phyloP scores from a whole-genome alignment of 176 grass and related monocot genomes.

The Avena atlantica region DNA sequence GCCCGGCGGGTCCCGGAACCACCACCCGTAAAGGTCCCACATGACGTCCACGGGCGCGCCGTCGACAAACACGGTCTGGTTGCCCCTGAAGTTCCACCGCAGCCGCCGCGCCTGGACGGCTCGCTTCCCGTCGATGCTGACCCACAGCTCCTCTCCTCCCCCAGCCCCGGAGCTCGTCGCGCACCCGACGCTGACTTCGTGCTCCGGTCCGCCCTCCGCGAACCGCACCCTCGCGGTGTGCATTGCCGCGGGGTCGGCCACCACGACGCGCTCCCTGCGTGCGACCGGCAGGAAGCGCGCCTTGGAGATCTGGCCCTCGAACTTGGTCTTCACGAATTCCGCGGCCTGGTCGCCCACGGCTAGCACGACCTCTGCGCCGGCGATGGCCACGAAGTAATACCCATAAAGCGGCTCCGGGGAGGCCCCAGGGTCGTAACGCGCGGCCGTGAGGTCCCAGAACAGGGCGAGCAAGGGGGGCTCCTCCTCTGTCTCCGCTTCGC shows the following conservation, averaged over 20 bases:
- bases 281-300: constrained; percentile 47
- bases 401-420: constrained; percentile 62
- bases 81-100: constrained; percentile 88
- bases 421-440: constrained; percentile 41
- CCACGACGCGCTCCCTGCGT: constrained; percentile 67
- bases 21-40: constrained; percentile 92
- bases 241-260: constrained; percentile 17
- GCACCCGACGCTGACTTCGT: constrained; percentile 73
- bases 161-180: background rate
- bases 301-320: constrained; percentile 62
- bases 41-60: constrained; percentile 80
- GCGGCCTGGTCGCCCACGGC: constrained; percentile 70
- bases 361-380: constrained; percentile 70
- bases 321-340: constrained; percentile 64
- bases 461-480: constrained; percentile 42
- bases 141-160: constrained; percentile 63
- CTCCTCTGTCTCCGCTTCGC: background rate
- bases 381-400: constrained; percentile 71
- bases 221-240: constrained; percentile 62
- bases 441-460: constrained; percentile 80
- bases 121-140: constrained; percentile 76
- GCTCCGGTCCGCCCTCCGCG: constrained; percentile 65
- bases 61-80: constrained; percentile 97
- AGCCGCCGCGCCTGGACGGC: constrained; percentile 71
- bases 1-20: constrained; percentile 57